phyloP scores from a whole-genome alignment of 2,329 filamentous ascomycete species.

The Epichloe baconii region DNA sequence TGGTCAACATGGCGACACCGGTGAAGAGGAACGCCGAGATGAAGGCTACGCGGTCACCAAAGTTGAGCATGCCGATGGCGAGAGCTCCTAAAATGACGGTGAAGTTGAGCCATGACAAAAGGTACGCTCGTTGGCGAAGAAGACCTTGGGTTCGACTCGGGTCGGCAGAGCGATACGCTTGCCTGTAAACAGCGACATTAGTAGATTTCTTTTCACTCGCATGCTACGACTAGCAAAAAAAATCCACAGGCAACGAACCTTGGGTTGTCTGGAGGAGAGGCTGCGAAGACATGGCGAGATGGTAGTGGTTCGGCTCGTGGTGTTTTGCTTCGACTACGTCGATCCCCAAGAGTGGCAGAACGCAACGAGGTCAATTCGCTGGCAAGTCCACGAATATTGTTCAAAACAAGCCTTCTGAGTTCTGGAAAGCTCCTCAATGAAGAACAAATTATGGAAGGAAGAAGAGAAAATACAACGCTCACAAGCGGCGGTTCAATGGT shows the following conservation, averaged over 20 bases:
- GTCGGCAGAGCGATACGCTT: conserved; percentile 97
- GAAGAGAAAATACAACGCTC: neutral
- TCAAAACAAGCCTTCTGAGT: too few species aligned
- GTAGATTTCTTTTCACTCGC: neutral
- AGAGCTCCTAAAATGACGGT: conserved; percentile 95
- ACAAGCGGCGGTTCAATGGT: neutral
- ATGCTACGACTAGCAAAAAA: neutral
- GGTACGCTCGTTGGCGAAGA: conserved; percentile 99
- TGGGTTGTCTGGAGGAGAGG: conserved; percentile 90
- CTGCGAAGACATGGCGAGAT: conserved; percentile 75
- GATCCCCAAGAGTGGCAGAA: neutral
- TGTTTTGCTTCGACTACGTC: neutral
- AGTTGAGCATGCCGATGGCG: conserved; percentile 94
- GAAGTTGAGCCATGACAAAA: conserved; percentile 99
- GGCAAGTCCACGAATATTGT: neutral
- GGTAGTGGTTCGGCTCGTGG: neutral
- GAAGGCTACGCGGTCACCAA: conserved; percentile 86
- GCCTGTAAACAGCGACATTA: conserved; percentile 40
- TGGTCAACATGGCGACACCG: conserved; percentile 81
- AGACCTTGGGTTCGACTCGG: conserved; percentile 97
- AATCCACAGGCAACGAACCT: conserved; percentile 41
- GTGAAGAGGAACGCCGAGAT: conserved; percentile 93
- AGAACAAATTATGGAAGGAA: neutral
- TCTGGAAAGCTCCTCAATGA: too few species aligned
- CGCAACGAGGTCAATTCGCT: neutral